These are phyloP conservation scores for Penicillium digitatum DNA, from an alignment of 2,329 filamentous ascomycete species.

Conservation along the genomic window DNA sequence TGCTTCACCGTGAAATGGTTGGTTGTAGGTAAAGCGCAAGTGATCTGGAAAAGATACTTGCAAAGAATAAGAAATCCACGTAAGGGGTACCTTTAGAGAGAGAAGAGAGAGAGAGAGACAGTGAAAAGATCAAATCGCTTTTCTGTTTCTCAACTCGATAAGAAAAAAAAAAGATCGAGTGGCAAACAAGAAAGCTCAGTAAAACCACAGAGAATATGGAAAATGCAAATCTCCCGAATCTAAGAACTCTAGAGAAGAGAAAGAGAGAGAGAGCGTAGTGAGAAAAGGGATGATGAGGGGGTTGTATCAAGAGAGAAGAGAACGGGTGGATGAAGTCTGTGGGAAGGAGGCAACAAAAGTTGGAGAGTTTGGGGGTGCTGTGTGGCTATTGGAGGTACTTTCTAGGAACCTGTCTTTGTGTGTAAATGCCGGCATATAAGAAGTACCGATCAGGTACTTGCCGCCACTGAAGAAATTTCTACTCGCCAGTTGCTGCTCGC, in stretches of 20 bases:
- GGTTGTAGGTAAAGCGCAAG: slow-evolving; percentile 10
- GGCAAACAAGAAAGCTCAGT: slow-evolving; percentile 20
- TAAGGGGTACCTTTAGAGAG: slow-evolving; percentile 13
- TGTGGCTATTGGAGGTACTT: slow-evolving; percentile 6
- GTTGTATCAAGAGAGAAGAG: slow-evolving; percentile 19
- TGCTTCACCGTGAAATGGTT: slow-evolving; percentile 14
- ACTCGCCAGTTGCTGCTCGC: slow-evolving; percentile 17
- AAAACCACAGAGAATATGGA: slow-evolving; percentile 18
- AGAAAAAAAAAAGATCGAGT: slow-evolving; percentile 25
- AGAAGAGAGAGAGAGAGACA: slow-evolving; percentile 20
- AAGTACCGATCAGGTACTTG: slow-evolving; percentile 9
- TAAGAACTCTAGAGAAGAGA: slow-evolving; percentile 31
- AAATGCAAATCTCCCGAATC: slow-evolving; percentile 31
- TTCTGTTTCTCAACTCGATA: slow-evolving; percentile 21
- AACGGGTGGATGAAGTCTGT: slow-evolving; percentile 21
- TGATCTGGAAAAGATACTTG: slow-evolving; percentile 8
- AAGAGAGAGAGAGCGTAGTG: slow-evolving; percentile 23
- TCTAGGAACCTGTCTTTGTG: background rate
- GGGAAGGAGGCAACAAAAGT: slow-evolving; percentile 28
- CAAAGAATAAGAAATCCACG: slow-evolving; percentile 8
- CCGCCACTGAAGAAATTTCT: slow-evolving; percentile 15
- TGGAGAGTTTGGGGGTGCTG: slow-evolving; percentile 9
- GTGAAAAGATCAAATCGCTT: slow-evolving; percentile 19
- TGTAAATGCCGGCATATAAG: background rate
- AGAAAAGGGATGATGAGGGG: slow-evolving; percentile 24